Evolutionary conservation across 176 grass and related monocot species (phyloP).

Genomic region (Juncus inflexus): DNA sequence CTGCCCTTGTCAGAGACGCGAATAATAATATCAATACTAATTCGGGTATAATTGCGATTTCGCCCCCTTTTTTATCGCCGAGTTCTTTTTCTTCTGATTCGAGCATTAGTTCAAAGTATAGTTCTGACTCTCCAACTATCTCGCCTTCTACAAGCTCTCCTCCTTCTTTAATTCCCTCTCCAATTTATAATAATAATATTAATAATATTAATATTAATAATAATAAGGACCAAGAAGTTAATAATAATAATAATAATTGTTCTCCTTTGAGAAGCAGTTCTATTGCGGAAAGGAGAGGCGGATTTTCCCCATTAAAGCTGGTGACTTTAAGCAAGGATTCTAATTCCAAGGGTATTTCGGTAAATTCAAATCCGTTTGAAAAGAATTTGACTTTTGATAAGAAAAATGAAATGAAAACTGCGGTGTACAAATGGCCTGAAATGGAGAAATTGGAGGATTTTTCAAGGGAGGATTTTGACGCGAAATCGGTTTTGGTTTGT

Average conservation of each 20-base stretch:
- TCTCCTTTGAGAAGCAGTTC: constrained; percentile 60
- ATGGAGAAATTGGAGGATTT: constrained; percentile 67
- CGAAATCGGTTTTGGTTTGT: constrained; percentile 78
- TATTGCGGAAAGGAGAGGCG: constrained; percentile 95
- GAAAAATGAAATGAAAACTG: constrained; percentile 27
- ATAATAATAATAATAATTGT: not conserved
- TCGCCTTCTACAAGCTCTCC: constrained; percentile 76
- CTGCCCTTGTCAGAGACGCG: constrained; percentile 45
- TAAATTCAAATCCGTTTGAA: constrained; percentile 30
- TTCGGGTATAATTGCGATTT: constrained; percentile 41
- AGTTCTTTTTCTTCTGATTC: constrained; percentile 83
- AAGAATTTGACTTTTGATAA: constrained; percentile 34
- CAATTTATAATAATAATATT: constrained; percentile 53
- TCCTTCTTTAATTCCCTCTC: constrained; percentile 49
- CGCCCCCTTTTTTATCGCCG: constrained; percentile 85
- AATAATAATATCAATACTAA: constrained; percentile 33
- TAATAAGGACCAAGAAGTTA: too few species aligned
- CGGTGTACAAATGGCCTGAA: constrained; percentile 73
- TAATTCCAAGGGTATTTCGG: constrained; percentile 37
- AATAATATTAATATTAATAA: constrained; percentile 8
- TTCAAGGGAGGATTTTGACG: constrained; percentile 56
- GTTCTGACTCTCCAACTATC: constrained; percentile 80
- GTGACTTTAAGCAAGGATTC: constrained; percentile 61
- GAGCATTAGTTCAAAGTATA: constrained; percentile 74
- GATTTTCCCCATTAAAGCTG: constrained; percentile 72